These are phyloP conservation scores for Candida peoriensis DNA, from an alignment of 805 yeast species.

Conservation along the genomic window DNA sequence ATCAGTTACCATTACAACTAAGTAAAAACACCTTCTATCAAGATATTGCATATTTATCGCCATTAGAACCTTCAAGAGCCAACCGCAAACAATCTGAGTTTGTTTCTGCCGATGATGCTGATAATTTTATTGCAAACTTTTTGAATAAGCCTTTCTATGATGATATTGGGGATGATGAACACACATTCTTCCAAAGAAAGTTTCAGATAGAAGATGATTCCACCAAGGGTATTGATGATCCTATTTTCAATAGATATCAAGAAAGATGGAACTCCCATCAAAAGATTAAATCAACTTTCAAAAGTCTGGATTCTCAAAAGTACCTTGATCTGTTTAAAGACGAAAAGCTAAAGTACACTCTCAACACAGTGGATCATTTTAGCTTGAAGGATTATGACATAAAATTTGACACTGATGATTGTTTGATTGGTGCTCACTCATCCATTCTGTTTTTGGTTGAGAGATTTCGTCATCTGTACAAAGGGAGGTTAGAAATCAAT, in stretches of 20 bases:
- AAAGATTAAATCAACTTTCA: slow-evolving; percentile 13
- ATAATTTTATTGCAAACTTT: slow-evolving; percentile 12
- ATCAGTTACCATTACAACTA: slow-evolving; percentile 50
- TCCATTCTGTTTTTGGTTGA: slow-evolving; percentile 25
- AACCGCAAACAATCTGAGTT: slow-evolving; percentile 20
- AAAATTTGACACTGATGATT: slow-evolving; percentile 25
- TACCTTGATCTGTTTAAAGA: slow-evolving; percentile 5
- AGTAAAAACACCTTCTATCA: slow-evolving; percentile 39
- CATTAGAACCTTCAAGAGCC: slow-evolving; percentile 18
- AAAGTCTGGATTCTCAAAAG: background rate
- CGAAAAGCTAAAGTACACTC: slow-evolving; percentile 6
- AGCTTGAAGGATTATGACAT: slow-evolving; percentile 32
- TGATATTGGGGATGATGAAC: slow-evolving; percentile 11
- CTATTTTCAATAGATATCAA: slow-evolving; percentile 10
- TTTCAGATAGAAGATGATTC: slow-evolving; percentile 8
- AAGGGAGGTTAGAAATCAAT: slow-evolving; percentile 10
- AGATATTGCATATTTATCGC: slow-evolving; percentile 55
- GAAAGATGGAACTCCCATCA: slow-evolving; percentile 21
- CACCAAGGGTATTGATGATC: slow-evolving; percentile 10
- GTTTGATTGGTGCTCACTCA: slow-evolving; percentile 33
- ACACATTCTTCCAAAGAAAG: slow-evolving; percentile 7
- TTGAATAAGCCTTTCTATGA: slow-evolving; percentile 14
- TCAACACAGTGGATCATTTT: slow-evolving; percentile 10
- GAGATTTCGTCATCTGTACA: slow-evolving; percentile 1
- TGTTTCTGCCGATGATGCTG: slow-evolving; percentile 4